Conservation (phyloP, 352 stramenopile genomes). For the Phytopythium aichiense region DNA sequence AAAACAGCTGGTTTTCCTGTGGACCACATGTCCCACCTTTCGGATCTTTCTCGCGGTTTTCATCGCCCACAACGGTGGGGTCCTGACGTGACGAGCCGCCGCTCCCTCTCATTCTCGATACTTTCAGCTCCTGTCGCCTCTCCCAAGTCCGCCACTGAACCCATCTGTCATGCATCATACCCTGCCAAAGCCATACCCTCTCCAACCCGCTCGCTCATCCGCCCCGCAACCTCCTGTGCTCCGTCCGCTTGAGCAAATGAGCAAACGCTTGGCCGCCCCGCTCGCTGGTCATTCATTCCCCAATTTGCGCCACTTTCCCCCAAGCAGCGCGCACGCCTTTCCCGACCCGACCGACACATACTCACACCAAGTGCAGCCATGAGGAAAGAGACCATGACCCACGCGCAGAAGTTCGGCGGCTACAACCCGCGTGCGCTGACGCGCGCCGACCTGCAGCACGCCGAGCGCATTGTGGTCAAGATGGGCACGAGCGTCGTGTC, state of each 20-base stretch:
- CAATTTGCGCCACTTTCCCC: slow-evolving; percentile 11
- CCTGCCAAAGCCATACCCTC: not conserved
- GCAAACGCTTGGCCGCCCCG: not conserved
- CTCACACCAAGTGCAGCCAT: slow-evolving; percentile 12
- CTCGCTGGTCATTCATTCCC: slow-evolving; percentile 14
- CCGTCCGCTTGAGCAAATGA: too few relatives aligned
- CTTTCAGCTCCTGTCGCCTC: not conserved
- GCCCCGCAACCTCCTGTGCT: not conserved
- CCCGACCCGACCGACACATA: not conserved
- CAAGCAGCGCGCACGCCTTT: slow-evolving; percentile 3
- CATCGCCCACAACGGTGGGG: not conserved
- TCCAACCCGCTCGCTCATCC: not conserved
- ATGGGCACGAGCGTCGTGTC: slow-evolving; percentile 95
- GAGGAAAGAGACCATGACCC: slow-evolving; percentile 52
- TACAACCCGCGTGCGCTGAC: slow-evolving; percentile 46
- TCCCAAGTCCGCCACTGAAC: not conserved
- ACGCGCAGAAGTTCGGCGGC: slow-evolving; percentile 37
- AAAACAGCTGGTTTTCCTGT: not conserved
- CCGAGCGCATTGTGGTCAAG: slow-evolving; percentile 93
- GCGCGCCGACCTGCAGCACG: slow-evolving; percentile 68
- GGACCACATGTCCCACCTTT: slow-evolving; percentile 2
- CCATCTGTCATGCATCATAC: not conserved
- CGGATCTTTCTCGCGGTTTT: slow-evolving; percentile 4
- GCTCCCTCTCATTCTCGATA: not conserved
- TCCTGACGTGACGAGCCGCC: not conserved